A percentile compares a stretch with the other conserved stretches of the same genome.
Conservation (phyloP, 2,329 filamentous ascomycete genomes). For the Pseudogymnoascus sp. region DNA sequence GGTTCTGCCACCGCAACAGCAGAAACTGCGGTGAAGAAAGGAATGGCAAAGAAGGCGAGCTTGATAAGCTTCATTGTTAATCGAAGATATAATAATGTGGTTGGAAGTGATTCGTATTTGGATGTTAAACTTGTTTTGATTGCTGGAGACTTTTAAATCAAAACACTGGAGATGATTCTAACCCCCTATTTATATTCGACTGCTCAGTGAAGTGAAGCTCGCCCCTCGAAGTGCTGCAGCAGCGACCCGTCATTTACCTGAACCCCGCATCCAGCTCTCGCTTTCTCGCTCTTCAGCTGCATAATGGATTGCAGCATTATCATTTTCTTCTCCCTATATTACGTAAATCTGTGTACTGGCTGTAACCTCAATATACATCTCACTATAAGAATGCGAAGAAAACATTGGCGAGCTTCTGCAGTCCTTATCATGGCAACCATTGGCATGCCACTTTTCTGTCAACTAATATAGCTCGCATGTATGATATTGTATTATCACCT, state of each 20-base stretch:
- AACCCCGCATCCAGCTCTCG: background rate
- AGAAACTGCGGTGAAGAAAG: background rate
- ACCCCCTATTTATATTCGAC: background rate
- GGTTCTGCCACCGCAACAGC: background rate
- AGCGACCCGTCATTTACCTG: background rate
- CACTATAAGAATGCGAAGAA: background rate
- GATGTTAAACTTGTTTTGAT: background rate
- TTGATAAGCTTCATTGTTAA: background rate
- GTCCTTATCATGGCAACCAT: background rate
- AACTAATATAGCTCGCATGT: background rate
- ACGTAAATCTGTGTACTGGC: background rate
- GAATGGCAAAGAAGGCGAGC: background rate
- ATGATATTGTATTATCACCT: background rate
- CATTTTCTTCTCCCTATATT: background rate
- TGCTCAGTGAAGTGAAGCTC: background rate
- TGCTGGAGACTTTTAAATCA: background rate
- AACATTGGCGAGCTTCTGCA: background rate
- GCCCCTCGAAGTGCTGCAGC: background rate
- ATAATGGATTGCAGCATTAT: background rate
- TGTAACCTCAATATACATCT: background rate
- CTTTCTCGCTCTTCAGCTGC: background rate
- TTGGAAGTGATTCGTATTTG: background rate
- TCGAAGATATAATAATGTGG: background rate
- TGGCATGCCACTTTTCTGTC: background rate
- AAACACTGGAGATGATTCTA: background rate